phyloP scores from a whole-genome alignment of 2,329 filamentous ascomycete species.

The Bipolaris zeicola region DNA sequence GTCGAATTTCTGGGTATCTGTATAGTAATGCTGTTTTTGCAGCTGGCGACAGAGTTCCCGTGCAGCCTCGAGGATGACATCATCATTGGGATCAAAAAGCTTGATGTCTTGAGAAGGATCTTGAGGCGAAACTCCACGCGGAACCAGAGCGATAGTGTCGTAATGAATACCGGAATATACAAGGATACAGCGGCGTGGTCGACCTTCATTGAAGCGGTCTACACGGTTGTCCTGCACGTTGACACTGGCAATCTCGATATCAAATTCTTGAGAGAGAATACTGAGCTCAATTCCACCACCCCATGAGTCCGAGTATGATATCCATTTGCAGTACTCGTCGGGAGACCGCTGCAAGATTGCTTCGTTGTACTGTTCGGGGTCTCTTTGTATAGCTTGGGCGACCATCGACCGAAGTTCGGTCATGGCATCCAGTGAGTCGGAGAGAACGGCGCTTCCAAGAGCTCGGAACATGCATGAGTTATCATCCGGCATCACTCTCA shows the following conservation, averaged over 20 bases:
- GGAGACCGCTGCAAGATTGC: slow-evolving; percentile 75
- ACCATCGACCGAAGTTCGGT: slow-evolving; percentile 77
- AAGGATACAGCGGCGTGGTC: slow-evolving; percentile 71
- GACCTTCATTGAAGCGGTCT: slow-evolving; percentile 78
- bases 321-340: slow-evolving; percentile 79
- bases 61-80: slow-evolving; percentile 64
- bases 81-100: slow-evolving; percentile 67
- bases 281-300: slow-evolving; percentile 89
- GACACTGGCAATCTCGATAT: slow-evolving; percentile 82
- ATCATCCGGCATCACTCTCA: slow-evolving; percentile 95
- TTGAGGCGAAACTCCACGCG: slow-evolving; percentile 61
- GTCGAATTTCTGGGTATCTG: slow-evolving; percentile 80
- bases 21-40: slow-evolving; percentile 79
- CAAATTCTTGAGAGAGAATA: slow-evolving; percentile 83
- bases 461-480: slow-evolving; percentile 95
- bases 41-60: slow-evolving; percentile 62
- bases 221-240: slow-evolving; percentile 74
- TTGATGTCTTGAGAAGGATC: slow-evolving; percentile 80
- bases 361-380: slow-evolving; percentile 74
- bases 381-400: slow-evolving; percentile 74
- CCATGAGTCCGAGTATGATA: slow-evolving; percentile 81
- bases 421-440: slow-evolving; percentile 66
- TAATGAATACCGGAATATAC: slow-evolving; percentile 95
- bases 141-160: slow-evolving; percentile 80
- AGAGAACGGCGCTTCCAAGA: slow-evolving; percentile 78